Evolutionary conservation across 352 stramenopile genomes (phyloP), one percentile per base, ranked within the genome.

Genomic region (Pythium volutum): DNA sequence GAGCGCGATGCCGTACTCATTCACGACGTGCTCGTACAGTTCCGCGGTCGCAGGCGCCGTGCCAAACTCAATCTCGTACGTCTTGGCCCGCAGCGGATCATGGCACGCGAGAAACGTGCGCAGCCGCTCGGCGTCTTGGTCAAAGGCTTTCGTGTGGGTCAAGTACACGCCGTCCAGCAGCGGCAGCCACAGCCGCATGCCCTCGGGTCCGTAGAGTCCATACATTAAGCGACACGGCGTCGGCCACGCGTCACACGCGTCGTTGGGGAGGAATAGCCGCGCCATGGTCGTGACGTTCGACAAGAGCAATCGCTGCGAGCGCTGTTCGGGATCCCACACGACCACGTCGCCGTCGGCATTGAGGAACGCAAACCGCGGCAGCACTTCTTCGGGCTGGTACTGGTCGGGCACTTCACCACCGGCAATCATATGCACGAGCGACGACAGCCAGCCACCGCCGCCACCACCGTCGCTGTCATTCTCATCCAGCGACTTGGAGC

Each of bases 11-110:
- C 81, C 85, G 29, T 94, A 94, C 60, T 94, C 85, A 11, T 61
- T 53, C 16, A 92, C 62, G 4, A 92, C 75, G 58, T 91, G 79
- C 26, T 88, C 77, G 50, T 89, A 92, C 25, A 89, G 54, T 39
- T 90, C 80, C 2, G 74, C 75, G 0, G 80, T 87, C 3, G 78
- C 74, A 1, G 78, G 74, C 0, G 78, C 82, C 0, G 79, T 86
- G 31, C 79, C 80, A 42, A 92, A 92, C 55, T 92, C 83, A 52
- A 90, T 88, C 56, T 88, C 83, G 61, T 89, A 88, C 15, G 82
- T 90, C 55, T 90, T 88, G 1, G 80, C 78, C n/a, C 85, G 79
- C 50, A 89, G 58, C n/a, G 86, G 86, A 38, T 95, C 86, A 42
- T 95, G 81, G 33, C 77, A 90, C 22, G 76, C 73, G 23, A 95